phyloP scores from a whole-genome alignment of 2,329 filamentous ascomycete genomes.

The Chalaropsis thielavioides region DNA sequence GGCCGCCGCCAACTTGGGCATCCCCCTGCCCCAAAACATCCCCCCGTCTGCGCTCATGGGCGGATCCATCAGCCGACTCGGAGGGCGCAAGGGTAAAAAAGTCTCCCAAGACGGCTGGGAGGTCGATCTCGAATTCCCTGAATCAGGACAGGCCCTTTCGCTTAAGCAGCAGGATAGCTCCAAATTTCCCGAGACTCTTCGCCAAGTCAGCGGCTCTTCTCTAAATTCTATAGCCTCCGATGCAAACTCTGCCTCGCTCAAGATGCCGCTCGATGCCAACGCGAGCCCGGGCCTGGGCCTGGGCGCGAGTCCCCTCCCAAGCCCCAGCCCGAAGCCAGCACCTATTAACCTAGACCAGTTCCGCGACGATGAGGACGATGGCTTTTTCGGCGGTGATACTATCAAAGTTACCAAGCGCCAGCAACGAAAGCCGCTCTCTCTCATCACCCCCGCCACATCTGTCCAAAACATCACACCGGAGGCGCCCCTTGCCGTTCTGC shows the following conservation, averaged over 20 bases:
- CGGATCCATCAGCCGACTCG: constrained; percentile 82
- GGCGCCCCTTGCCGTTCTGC: constrained; percentile 10
- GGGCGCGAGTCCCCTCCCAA: constrained; percentile 20
- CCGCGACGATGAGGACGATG: constrained; percentile 46
- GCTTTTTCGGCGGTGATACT: constrained; percentile 52
- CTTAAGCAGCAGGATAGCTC: constrained; percentile 48
- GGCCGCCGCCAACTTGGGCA: constrained; percentile 75
- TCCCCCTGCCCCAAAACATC: constrained; percentile 76
- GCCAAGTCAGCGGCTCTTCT: constrained; percentile 48
- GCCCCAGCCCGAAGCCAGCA: constrained; percentile 24
- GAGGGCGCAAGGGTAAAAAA: constrained; percentile 56
- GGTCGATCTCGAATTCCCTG: constrained; percentile 59
- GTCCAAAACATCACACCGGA: constrained; percentile 25
- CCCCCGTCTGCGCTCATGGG: constrained; percentile 80
- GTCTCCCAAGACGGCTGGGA: constrained; percentile 69
- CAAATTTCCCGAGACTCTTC: constrained; percentile 52
- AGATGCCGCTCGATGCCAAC: constrained; percentile 18
- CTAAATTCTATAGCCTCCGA: constrained; percentile 39
- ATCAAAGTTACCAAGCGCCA: constrained; percentile 53
- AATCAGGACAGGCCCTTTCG: constrained; percentile 42
- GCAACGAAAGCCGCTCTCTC: constrained; percentile 36
- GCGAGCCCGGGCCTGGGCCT: constrained; percentile 13
- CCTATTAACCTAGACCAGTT: constrained; percentile 47
- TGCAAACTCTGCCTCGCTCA: constrained; percentile 24
- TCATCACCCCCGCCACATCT: constrained; percentile 43